phyloP scores from a whole-genome alignment of 1,284 basidiomycete species.

The Vanrija humicola region DNA sequence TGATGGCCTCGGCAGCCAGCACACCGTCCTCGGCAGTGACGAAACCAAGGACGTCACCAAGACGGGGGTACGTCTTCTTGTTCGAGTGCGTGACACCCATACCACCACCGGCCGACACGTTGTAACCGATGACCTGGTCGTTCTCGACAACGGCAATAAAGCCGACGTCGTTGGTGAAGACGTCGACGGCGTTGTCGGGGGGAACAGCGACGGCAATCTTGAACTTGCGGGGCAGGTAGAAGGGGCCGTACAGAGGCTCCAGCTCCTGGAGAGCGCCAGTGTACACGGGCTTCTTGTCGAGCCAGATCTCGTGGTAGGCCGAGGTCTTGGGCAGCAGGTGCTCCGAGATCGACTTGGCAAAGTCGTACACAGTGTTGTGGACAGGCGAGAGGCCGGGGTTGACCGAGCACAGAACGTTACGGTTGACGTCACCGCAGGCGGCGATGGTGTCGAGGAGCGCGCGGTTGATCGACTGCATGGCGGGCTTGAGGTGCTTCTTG shows the following conservation, averaged over 20 bases:
- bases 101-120: slow-evolving; percentile 86
- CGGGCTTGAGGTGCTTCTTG: slow-evolving; percentile 91
- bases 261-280: slow-evolving; percentile 88
- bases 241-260: slow-evolving; percentile 94
- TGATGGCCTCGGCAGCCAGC: slow-evolving; percentile 83
- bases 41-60: slow-evolving; percentile 86
- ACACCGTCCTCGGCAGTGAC: slow-evolving; percentile 82
- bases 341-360: slow-evolving; percentile 79
- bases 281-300: slow-evolving; percentile 90
- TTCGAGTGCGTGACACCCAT: slow-evolving; percentile 99
- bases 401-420: slow-evolving; percentile 89
- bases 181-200: slow-evolving; percentile 93
- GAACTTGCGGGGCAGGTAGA: slow-evolving; percentile 97
- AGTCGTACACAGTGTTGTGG: slow-evolving; percentile 79
- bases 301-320: slow-evolving; percentile 99
- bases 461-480: slow-evolving; percentile 94
- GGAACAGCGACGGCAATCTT: slow-evolving; percentile 97
- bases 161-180: slow-evolving; percentile 93
- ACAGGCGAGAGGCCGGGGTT: slow-evolving; percentile 82
- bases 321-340: slow-evolving; percentile 85
- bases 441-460: slow-evolving; percentile 91
- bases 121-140: slow-evolving; percentile 78
- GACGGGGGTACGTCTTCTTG: slow-evolving; percentile 97
- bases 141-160: slow-evolving; percentile 86
- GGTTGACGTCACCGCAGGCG: slow-evolving; percentile 89